A percentile compares a stretch with the other conserved stretches of the same genome.
phyloP scores from a whole-genome alignment of 345 rosid species.

The Isatis tinctoria region DNA sequence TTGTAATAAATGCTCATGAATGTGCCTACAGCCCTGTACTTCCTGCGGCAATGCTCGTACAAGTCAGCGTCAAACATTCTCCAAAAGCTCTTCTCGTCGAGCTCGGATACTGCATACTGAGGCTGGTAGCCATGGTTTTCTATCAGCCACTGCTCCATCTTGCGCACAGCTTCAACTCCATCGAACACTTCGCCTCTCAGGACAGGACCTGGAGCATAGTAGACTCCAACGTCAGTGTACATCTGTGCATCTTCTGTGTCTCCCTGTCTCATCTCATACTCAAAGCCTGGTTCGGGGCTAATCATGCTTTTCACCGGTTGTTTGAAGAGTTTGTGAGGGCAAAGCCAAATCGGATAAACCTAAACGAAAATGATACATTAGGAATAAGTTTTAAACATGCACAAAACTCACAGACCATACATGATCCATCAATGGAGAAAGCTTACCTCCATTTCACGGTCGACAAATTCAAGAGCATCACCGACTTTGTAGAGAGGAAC shows the following conservation, averaged over 20 bases:
- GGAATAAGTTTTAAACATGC: neutral
- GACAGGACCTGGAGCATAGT: constrained; percentile 81
- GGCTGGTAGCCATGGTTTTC: constrained; percentile 86
- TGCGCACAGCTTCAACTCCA: constrained; percentile 73
- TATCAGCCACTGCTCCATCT: constrained; percentile 78
- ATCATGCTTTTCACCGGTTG: constrained; percentile 69
- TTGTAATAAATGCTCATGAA: constrained; percentile 95
- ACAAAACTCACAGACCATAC: neutral
- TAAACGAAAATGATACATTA: constrained; percentile 19
- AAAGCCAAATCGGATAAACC: constrained; percentile 90
- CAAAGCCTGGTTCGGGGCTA: constrained; percentile 89
- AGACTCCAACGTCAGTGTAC: constrained; percentile 88
- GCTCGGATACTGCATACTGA: constrained; percentile 84
- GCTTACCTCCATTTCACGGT: constrained; percentile 86
- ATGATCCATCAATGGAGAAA: neutral
- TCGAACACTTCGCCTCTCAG: constrained; percentile 84
- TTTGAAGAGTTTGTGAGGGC: constrained; percentile 84
- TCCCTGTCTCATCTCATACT: constrained; percentile 70
- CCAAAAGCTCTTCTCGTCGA: constrained; percentile 76
- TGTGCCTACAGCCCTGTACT: constrained; percentile 75
- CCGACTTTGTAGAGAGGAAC: constrained; percentile 89
- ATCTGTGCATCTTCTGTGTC: constrained; percentile 81
- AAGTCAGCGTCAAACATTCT: constrained; percentile 80
- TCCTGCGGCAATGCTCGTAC: constrained; percentile 69
- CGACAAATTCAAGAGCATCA: constrained; percentile 78